These are phyloP conservation scores for Lycium ferocissimum DNA, from an alignment of 257 asterid genomes.

Conservation along the genomic window DNA sequence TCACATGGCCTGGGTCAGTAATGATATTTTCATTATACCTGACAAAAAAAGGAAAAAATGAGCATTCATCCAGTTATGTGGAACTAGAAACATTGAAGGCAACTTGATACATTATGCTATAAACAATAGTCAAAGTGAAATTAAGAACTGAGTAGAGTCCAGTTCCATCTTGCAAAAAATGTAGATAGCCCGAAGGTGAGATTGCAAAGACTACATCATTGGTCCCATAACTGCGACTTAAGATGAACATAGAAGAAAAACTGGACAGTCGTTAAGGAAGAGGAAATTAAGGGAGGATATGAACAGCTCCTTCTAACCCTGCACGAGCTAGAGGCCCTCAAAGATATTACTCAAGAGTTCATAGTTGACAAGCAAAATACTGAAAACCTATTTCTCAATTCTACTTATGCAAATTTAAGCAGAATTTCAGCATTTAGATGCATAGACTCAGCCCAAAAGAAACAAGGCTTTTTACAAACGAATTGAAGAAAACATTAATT, in stretches of 20 bases:
- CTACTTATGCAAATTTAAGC: conserved; percentile 10
- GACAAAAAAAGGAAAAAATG: conserved; percentile 46
- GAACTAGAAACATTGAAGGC: background rate
- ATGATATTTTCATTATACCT: conserved; percentile 93
- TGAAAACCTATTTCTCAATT: background rate
- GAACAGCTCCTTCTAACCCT: conserved; percentile 1
- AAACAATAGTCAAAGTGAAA: conserved; percentile 11
- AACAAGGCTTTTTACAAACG: background rate
- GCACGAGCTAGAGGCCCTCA: conserved; percentile 10
- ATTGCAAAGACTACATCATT: background rate
- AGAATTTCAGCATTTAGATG: conserved; percentile 16
- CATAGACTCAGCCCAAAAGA: background rate
- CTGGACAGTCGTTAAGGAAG: background rate
- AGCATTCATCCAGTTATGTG: conserved; percentile 22
- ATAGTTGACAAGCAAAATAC: conserved; percentile 12
- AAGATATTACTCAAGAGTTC: conserved; percentile 19
- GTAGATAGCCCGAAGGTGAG: background rate
- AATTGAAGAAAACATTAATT: background rate
- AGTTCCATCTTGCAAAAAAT: background rate
- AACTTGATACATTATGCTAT: conserved; percentile 22
- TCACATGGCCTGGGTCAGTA: conserved; percentile 93
- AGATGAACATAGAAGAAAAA: conserved; percentile 10
- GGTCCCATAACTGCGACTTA: conserved; percentile 23
- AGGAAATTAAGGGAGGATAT: conserved; percentile 18
- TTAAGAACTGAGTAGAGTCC: conserved; percentile 14